Evolutionary conservation across 148 eudicot species (phyloP).

Genomic region (Talinum fruticosum): DNA sequence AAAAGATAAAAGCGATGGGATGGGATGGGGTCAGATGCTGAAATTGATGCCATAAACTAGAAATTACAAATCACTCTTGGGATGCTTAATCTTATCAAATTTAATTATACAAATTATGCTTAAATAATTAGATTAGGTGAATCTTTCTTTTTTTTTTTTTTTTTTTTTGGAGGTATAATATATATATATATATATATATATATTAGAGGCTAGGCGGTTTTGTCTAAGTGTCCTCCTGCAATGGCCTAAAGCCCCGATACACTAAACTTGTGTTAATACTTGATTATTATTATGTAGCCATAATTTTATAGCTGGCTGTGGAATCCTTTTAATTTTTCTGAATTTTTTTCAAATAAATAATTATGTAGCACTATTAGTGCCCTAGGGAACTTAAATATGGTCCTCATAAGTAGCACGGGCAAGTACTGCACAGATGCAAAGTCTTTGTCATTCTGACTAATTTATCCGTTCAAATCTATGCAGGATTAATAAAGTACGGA

Average conservation of each 20-base stretch:
- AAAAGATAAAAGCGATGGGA: too few relatives aligned
- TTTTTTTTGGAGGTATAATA: too few relatives aligned
- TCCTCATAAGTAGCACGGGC: conserved; percentile 13
- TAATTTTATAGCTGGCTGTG: neutral
- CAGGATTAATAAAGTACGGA: too few relatives aligned
- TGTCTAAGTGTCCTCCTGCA: conserved; percentile 15
- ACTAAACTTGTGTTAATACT: neutral
- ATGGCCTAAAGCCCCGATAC: conserved; percentile 20
- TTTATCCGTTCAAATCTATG: neutral
- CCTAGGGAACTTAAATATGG: conserved; percentile 22
- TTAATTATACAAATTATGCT: too few relatives aligned
- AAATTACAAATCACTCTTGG: too few relatives aligned
- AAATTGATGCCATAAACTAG: too few relatives aligned
- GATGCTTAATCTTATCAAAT: too few relatives aligned
- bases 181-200: too few relatives aligned
- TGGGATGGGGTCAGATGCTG: too few relatives aligned
- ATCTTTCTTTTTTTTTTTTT: too few relatives aligned
- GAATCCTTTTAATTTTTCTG: neutral
- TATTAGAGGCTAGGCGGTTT: neutral
- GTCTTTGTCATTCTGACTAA: neutral
- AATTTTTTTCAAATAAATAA: neutral
- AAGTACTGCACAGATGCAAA: neutral
- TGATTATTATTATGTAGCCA: too few relatives aligned
- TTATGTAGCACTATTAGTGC: neutral
- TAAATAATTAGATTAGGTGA: too few relatives aligned